phyloP scores from a whole-genome alignment of 305 asterid species.

The Solanum hybrid region DNA sequence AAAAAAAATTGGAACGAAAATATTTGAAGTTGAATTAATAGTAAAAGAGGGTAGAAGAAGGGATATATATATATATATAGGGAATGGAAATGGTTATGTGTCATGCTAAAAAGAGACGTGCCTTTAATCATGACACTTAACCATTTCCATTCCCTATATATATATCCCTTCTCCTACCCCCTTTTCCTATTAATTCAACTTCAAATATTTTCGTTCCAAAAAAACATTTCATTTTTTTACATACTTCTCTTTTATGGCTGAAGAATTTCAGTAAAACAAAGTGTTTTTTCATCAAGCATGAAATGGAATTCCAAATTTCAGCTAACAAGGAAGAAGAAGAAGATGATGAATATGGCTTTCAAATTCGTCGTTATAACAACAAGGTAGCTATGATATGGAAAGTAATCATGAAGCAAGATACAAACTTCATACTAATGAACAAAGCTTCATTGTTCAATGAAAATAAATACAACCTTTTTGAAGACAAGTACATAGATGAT shows the following conservation, averaged over 20 bases:
- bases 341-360: not conserved
- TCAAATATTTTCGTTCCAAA: not conserved
- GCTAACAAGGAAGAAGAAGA: not conserved
- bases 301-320: not conserved
- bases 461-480: constrained; percentile 1
- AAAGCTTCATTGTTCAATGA: constrained; percentile 23
- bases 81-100: no score
- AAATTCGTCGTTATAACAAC: not conserved
- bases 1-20: no score
- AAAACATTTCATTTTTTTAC: not conserved
- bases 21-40: no score
- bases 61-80: no score
- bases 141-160: no score
- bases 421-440: not conserved
- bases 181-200: no score
- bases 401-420: not conserved
- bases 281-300: constrained; percentile 10
- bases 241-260: constrained; percentile 8
- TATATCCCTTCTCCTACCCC: no score
- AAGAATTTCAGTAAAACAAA: constrained; percentile 26
- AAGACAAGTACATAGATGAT: not conserved
- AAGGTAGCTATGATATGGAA: not conserved
- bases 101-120: no score
- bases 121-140: no score
- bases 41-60: no score